Conservation (phyloP, 257 asterid species). For the Cinchona pubescens region DNA sequence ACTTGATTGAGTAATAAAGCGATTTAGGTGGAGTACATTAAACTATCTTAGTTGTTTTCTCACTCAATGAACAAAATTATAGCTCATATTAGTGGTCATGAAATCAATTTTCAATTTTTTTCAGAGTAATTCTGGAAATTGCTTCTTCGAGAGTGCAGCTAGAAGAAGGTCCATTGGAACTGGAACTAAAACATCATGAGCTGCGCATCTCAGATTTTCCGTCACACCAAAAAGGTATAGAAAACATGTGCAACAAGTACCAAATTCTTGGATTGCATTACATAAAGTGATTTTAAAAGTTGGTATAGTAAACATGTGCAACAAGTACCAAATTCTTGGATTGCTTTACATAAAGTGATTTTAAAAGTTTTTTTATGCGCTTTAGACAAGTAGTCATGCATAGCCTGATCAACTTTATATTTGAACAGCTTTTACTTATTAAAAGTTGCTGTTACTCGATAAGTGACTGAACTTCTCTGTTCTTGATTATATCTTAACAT, state of each 20-base stretch:
- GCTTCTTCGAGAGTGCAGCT: neutral
- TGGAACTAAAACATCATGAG: conserved; percentile 41
- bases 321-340: neutral
- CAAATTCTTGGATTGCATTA: neutral
- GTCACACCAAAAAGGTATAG: conserved; percentile 65
- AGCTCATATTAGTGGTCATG: neutral
- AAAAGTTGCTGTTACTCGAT: neutral
- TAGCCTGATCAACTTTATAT: neutral
- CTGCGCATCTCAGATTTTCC: conserved; percentile 51
- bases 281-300: neutral
- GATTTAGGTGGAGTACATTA: neutral
- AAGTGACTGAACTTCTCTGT: neutral
- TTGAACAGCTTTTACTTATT: neutral
- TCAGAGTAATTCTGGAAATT: neutral
- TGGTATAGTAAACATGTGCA: conserved; percentile 31
- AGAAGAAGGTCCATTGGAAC: conserved; percentile 20
- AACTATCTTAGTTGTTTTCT: neutral
- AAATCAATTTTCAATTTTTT: neutral
- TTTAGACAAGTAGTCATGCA: neutral
- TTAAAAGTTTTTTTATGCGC: neutral
- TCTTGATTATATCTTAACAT: neutral
- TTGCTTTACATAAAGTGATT: neutral
- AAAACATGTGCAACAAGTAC: neutral
- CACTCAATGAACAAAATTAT: neutral
- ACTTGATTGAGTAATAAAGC: neutral